These are phyloP conservation scores for Apiospora pterosperma DNA, from an alignment of 2,329 filamentous ascomycete species.

Conservation along the genomic window DNA sequence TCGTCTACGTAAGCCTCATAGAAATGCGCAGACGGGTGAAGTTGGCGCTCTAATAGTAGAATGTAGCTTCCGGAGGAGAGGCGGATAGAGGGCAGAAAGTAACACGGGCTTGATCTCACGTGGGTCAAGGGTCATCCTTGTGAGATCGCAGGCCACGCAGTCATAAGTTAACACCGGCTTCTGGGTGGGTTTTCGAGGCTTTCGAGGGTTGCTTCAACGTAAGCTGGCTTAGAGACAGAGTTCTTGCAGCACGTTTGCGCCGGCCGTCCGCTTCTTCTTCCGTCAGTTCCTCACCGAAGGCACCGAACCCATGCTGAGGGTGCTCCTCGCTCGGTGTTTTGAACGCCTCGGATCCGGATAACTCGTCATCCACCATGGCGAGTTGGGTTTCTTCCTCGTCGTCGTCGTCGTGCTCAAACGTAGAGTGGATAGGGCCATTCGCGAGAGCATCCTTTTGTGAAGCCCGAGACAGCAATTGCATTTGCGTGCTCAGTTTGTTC, in stretches of 20 bases:
- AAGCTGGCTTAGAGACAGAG: conserved; percentile 61
- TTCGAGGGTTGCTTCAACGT: conserved; percentile 43
- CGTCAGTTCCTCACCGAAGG: conserved; percentile 39
- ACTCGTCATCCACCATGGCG: conserved; percentile 21
- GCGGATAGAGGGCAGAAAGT: neutral
- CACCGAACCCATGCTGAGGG: conserved; percentile 32
- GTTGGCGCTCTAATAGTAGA: neutral
- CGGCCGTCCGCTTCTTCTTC: conserved; percentile 33
- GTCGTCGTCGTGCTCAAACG: conserved; percentile 38
- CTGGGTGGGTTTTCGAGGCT: conserved; percentile 20
- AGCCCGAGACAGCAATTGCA: conserved; percentile 43
- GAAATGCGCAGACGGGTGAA: neutral
- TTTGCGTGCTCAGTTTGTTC: conserved; percentile 45
- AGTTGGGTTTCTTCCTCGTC: conserved; percentile 32
- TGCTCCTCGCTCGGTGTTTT: conserved; percentile 49
- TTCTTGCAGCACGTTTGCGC: conserved; percentile 55
- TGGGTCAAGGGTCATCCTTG: neutral
- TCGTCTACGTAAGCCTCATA: neutral
- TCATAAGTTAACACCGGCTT: conserved; percentile 26
- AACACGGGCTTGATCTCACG: neutral
- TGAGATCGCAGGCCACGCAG: conserved; percentile 20
- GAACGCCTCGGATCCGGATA: conserved; percentile 42
- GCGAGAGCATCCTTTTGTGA: conserved; percentile 31
- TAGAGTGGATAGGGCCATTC: conserved; percentile 32
- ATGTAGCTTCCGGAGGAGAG: neutral